phyloP scores from a whole-genome alignment of 495 filamentous ascomycete genomes.

The Penicillium chermesinum region DNA sequence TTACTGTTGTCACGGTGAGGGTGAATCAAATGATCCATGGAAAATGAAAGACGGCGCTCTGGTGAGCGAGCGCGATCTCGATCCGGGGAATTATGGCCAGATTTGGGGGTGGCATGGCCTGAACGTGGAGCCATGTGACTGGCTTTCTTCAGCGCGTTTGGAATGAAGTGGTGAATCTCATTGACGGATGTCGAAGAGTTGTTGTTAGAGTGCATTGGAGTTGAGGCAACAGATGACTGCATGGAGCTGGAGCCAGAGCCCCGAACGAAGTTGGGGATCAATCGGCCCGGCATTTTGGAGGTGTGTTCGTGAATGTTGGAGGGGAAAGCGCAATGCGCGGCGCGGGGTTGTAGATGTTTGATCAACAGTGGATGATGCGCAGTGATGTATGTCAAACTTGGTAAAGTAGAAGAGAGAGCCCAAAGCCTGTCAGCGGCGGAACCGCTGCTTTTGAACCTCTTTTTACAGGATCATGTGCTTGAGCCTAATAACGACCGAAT shows the following conservation, averaged over 20 bases:
- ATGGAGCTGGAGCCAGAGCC: conserved; percentile 31
- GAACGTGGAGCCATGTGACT: conserved; percentile 20
- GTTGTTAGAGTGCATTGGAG: conserved; percentile 35
- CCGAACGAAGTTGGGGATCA: conserved; percentile 43
- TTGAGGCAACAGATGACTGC: conserved; percentile 32
- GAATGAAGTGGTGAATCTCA: conserved; percentile 23
- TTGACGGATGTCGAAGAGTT: conserved; percentile 43
- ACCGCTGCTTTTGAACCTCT: conserved; percentile 17
- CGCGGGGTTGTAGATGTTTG: background rate
- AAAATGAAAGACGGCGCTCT: conserved; percentile 41
- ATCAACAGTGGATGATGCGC: background rate
- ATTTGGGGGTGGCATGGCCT: conserved; percentile 13
- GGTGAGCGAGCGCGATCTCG: conserved; percentile 35
- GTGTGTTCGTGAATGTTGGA: background rate
- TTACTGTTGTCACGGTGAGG: conserved; percentile 41
- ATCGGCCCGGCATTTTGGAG: conserved; percentile 42
- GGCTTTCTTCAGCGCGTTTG: background rate
- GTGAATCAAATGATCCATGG: conserved; percentile 44
- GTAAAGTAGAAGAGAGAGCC: background rate
- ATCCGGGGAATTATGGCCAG: conserved; percentile 16
- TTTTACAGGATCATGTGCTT: conserved; percentile 20
- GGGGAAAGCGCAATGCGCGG: background rate
- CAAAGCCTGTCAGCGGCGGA: background rate
- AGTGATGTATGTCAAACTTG: background rate
- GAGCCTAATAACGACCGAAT: conserved; percentile 20